phyloP scores from a whole-genome alignment of 2,329 filamentous ascomycete genomes.

The Drechslerella coelobrocha region DNA sequence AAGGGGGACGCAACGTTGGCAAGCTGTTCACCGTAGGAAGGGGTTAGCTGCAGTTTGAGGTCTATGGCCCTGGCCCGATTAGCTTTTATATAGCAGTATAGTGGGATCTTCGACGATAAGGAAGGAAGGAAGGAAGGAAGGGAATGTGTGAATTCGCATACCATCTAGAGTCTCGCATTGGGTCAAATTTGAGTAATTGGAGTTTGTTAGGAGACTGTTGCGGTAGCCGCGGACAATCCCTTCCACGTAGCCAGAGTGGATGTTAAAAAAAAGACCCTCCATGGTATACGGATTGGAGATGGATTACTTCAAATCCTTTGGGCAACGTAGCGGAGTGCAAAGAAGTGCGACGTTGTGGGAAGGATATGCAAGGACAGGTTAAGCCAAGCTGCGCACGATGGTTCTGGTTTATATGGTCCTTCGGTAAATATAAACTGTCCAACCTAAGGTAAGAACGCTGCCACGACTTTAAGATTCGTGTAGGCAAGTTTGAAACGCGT shows the following conservation, averaged over 20 bases:
- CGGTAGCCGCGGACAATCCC: constrained; percentile 97
- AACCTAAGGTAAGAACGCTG: too few species aligned
- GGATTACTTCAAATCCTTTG: too few species aligned
- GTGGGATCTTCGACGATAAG: background rate
- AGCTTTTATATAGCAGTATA: too few species aligned
- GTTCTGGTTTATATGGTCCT: too few species aligned
- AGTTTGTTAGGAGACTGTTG: constrained; percentile 85
- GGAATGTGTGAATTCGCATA: constrained; percentile 59
- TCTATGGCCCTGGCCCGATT: constrained; percentile 65
- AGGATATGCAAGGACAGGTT: too few species aligned
- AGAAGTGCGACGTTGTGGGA: too few species aligned
- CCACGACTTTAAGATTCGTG: too few species aligned
- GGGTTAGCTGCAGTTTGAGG: constrained; percentile 95
- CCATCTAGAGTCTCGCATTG: constrained; percentile 98
- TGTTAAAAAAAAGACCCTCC: constrained; percentile 94
- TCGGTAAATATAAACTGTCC: too few species aligned
- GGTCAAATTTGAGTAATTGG: constrained; percentile 93
- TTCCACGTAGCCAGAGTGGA: constrained; percentile 94
- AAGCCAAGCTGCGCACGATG: too few species aligned
- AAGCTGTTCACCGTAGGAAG: constrained; percentile 96
- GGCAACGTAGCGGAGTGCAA: too few species aligned
- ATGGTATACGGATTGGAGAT: constrained; percentile 61
- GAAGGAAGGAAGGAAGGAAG: background rate
- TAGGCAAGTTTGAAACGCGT: too few species aligned
- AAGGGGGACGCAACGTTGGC: constrained; percentile 92